Evolutionary conservation across 1,284 basidiomycete genomes (phyloP).

Genomic region (Ceratobasidium sp.): DNA sequence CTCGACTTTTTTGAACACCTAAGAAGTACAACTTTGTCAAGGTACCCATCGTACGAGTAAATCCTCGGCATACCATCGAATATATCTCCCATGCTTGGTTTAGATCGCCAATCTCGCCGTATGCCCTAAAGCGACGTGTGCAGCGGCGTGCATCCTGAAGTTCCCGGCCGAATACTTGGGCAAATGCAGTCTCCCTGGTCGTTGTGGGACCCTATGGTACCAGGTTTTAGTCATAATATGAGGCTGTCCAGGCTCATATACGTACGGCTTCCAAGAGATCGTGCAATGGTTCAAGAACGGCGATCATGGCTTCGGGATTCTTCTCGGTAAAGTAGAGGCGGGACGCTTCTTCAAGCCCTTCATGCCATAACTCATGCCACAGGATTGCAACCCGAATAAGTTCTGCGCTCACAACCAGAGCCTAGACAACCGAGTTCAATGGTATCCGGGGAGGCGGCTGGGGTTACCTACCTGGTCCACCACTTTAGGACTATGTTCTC

Average conservation of each 20-base stretch:
- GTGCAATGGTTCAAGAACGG: slow-evolving; percentile 91
- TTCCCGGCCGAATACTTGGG: slow-evolving; percentile 94
- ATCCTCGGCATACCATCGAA: slow-evolving; percentile 71
- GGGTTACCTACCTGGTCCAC: slow-evolving; percentile 78
- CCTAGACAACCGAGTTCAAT: slow-evolving; percentile 61
- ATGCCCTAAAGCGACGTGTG: slow-evolving; percentile 85
- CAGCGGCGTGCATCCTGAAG: slow-evolving; percentile 95
- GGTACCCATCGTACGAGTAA: neutral
- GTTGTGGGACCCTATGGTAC: slow-evolving; percentile 88
- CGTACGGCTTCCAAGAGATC: slow-evolving; percentile 89
- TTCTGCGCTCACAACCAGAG: slow-evolving; percentile 91
- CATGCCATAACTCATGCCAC: slow-evolving; percentile 99
- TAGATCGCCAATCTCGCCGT: slow-evolving; percentile 89
- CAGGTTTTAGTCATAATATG: neutral
- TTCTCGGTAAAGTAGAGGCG: slow-evolving; percentile 97
- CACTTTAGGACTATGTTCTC: slow-evolving; percentile 88
- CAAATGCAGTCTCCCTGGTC: slow-evolving; percentile 93
- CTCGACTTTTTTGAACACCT: slow-evolving; percentile 97
- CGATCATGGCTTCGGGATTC: slow-evolving; percentile 99
- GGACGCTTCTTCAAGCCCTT: slow-evolving; percentile 97
- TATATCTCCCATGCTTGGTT: slow-evolving; percentile 99
- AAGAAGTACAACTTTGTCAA: slow-evolving; percentile 37
- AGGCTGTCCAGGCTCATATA: slow-evolving; percentile 42
- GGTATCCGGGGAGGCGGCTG: slow-evolving; percentile 42
- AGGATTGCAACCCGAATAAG: slow-evolving; percentile 97